Evolutionary conservation across 2,329 filamentous ascomycete genomes (phyloP).

Genomic region (Emmonsiellopsis sp.): DNA sequence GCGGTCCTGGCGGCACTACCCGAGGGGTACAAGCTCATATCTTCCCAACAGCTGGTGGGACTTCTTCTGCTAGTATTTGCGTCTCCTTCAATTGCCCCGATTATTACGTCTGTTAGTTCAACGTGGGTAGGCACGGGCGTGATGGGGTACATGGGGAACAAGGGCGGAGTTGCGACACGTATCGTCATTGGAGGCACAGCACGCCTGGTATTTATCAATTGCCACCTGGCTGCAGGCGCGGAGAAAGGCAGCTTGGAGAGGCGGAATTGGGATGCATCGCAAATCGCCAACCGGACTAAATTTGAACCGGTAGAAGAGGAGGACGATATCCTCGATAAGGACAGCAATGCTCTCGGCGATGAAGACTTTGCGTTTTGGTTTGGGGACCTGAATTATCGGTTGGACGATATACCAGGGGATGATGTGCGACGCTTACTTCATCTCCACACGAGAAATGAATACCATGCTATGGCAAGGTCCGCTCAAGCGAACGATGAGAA

Average conservation of each 20-base stretch:
- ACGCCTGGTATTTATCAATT: conserved; percentile 80
- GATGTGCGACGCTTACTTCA: conserved; percentile 80
- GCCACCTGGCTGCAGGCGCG: conserved; percentile 78
- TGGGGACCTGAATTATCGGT: conserved; percentile 88
- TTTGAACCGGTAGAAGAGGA: conserved; percentile 68
- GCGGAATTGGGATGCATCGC: conserved; percentile 79
- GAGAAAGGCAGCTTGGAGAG: conserved; percentile 70
- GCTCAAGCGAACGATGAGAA: conserved; percentile 9
- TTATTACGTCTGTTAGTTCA: conserved; percentile 73
- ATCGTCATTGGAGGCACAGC: conserved; percentile 86
- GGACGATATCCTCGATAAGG: conserved; percentile 50
- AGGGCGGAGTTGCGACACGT: conserved; percentile 75
- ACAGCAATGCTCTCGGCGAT: conserved; percentile 61
- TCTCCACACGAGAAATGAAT: conserved; percentile 47
- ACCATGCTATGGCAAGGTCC: conserved; percentile 10
- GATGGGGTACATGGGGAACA: conserved; percentile 91
- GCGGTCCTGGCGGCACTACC: conserved; percentile 68
- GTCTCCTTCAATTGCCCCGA: conserved; percentile 63
- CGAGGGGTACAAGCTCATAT: conserved; percentile 63
- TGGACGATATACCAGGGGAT: conserved; percentile 79
- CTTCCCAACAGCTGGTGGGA: conserved; percentile 78
- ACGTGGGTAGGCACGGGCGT: conserved; percentile 80
- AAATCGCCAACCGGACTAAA: conserved; percentile 65
- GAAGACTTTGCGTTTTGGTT: conserved; percentile 96
- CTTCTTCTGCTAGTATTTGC: conserved; percentile 79